Percentiles rank a stretch among this genome's conserved stretches.
Evolutionary conservation across 2,329 filamentous ascomycete genomes (phyloP).

Genomic region (Zymoseptoria ardabiliae): DNA sequence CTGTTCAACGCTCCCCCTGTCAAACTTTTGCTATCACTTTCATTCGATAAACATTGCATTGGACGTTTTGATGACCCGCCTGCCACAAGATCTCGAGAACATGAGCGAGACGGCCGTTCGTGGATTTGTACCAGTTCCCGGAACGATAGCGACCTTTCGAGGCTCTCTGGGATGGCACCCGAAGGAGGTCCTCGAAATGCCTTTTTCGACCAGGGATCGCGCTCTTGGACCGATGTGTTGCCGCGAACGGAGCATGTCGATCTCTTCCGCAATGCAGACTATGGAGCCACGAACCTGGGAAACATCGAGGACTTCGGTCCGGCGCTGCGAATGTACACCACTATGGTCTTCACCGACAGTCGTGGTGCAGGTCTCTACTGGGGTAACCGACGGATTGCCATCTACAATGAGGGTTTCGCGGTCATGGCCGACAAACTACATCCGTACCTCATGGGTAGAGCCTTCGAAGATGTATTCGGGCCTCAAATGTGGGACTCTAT

Average conservation of each 20-base stretch:
- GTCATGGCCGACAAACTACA: constrained; percentile 26
- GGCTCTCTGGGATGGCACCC: background rate
- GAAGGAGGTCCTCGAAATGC: background rate
- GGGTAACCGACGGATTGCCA: constrained; percentile 28
- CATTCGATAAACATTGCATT: background rate
- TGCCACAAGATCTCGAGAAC: background rate
- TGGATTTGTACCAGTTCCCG: background rate
- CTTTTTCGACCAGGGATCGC: background rate
- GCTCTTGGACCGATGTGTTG: background rate
- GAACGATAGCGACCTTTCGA: background rate
- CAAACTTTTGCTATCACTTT: background rate
- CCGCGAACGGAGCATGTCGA: background rate
- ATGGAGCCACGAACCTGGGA: constrained; percentile 7
- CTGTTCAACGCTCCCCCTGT: background rate
- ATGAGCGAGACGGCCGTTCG: background rate
- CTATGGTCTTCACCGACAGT: constrained; percentile 19
- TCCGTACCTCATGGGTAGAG: constrained; percentile 6
- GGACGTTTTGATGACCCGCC: background rate
- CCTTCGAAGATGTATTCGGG: constrained; percentile 9
- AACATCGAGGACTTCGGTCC: constrained; percentile 9
- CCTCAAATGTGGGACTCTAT: constrained; percentile 5
- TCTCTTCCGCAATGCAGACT: background rate
- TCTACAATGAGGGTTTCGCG: constrained; percentile 34
- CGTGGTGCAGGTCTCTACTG: constrained; percentile 15
- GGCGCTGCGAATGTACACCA: constrained; percentile 14